phyloP scores from a whole-genome alignment of 108 stramenopile species.

The Cylindrotheca fusiformis region DNA sequence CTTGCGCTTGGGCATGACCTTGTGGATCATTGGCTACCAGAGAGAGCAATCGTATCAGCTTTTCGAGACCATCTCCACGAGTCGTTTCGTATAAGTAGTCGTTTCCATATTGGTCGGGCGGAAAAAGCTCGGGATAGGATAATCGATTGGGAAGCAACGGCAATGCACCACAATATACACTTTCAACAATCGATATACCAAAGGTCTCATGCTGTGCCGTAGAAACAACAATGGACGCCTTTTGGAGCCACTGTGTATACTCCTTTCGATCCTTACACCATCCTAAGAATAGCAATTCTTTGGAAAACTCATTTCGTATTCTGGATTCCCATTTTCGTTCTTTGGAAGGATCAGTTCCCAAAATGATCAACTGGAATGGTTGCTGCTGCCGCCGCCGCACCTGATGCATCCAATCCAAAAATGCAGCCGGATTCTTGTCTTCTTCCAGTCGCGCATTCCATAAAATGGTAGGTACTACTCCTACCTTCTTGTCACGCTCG shows the following conservation, averaged over 20 bases:
- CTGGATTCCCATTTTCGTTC: constrained; percentile 13
- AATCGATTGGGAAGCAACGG: constrained; percentile 23
- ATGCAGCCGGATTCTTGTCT: constrained; percentile 20
- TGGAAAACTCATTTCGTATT: constrained; percentile 9
- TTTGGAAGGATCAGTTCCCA: constrained; percentile 19
- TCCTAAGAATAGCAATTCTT: constrained; percentile 10
- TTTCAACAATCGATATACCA: constrained; percentile 34
- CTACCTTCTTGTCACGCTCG: background rate
- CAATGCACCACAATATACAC: constrained; percentile 25
- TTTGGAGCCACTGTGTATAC: constrained; percentile 13
- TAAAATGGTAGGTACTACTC: constrained; percentile 13
- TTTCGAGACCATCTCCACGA: constrained; percentile 3
- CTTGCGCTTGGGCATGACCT: background rate
- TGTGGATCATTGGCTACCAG: background rate
- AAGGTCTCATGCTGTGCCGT: constrained; percentile 28
- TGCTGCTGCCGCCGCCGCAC: background rate
- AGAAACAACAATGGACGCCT: constrained; percentile 16
- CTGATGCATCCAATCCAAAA: constrained; percentile 11
- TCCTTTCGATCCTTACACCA: constrained; percentile 23
- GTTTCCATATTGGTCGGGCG: background rate
- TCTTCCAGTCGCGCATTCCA: constrained; percentile 32
- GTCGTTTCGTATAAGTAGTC: background rate
- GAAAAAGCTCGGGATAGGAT: constrained; percentile 27
- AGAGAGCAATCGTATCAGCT: constrained; percentile 2
- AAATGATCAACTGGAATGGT: constrained; percentile 14